These are phyloP conservation scores for Tilletia horrida DNA, from an alignment of 1,284 basidiomycete genomes.

Conservation along the genomic window DNA sequence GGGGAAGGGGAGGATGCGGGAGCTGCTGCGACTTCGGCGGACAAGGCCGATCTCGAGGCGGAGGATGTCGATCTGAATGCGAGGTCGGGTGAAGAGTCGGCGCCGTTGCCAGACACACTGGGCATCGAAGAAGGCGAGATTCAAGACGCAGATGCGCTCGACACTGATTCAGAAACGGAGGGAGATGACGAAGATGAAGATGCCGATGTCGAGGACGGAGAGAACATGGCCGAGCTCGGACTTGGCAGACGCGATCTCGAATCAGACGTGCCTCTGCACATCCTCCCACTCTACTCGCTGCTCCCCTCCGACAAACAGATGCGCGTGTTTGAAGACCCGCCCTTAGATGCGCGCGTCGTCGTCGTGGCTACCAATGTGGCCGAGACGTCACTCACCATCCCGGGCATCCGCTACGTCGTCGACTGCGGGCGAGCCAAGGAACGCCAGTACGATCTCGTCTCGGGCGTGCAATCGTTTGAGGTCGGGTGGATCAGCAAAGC, in stretches of 20 bases:
- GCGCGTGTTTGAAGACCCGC: slow-evolving; percentile 68
- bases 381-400: slow-evolving; percentile 75
- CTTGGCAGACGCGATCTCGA: slow-evolving; percentile 20
- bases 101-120: slow-evolving; percentile 47
- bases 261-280: slow-evolving; percentile 56
- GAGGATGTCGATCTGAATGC: slow-evolving; percentile 78
- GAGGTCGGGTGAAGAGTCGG: slow-evolving; percentile 56
- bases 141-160: slow-evolving; percentile 53
- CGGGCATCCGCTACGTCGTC: slow-evolving; percentile 71
- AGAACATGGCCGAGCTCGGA: background rate
- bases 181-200: slow-evolving; percentile 33
- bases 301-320: slow-evolving; percentile 71
- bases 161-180: slow-evolving; percentile 39
- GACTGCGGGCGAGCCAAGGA: slow-evolving; percentile 79
- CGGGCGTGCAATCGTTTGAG: slow-evolving; percentile 70
- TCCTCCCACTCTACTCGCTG: slow-evolving; percentile 72
- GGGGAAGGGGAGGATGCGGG: background rate
- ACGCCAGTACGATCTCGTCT: slow-evolving; percentile 65
- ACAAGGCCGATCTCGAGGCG: slow-evolving; percentile 64
- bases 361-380: slow-evolving; percentile 75
- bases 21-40: slow-evolving; percentile 35
- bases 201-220: slow-evolving; percentile 28
- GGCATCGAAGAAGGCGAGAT: slow-evolving; percentile 56
- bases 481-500: slow-evolving; percentile 74
- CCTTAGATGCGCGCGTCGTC: slow-evolving; percentile 65